A percentile compares a stretch with the other conserved stretches of the same genome.
Conservation (phyloP, 768 basidiomycete species). For the Amanita rubescens region DNA sequence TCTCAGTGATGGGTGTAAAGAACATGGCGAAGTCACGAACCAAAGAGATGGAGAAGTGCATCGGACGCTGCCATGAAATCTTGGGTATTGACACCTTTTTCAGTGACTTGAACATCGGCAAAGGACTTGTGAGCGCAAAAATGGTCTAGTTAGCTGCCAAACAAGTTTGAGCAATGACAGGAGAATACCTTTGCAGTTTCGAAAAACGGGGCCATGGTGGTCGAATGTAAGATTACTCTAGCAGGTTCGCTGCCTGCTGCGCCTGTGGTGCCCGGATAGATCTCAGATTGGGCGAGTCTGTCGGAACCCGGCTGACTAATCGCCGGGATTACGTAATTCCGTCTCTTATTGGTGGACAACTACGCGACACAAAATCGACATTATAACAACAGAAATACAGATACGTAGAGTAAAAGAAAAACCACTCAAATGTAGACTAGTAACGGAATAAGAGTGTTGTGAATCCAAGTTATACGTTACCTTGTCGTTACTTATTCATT, state of each 20-base stretch:
- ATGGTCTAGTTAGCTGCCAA: background rate
- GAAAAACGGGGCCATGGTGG: background rate
- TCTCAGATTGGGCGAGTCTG: no score
- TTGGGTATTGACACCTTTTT: conserved; percentile 70
- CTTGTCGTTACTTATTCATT: no score
- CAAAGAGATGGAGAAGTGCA: conserved; percentile 70
- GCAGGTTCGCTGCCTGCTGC: no score
- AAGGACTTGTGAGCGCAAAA: conserved; percentile 54
- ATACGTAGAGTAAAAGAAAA: no score
- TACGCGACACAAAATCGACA: no score
- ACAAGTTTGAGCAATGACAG: background rate
- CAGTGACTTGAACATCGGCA: conserved; percentile 72
- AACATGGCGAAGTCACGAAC: conserved; percentile 28
- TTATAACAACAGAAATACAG: no score
- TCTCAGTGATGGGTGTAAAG: conserved; percentile 11
- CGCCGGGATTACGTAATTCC: no score
- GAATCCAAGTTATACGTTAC: no score
- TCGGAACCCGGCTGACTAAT: no score
- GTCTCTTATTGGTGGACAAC: no score
- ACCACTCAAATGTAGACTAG: no score
- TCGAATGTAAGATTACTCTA: background rate
- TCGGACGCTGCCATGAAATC: conserved; percentile 85
- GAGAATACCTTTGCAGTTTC: background rate
- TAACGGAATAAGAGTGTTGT: no score
- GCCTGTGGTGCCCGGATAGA: background rate